Evolutionary conservation across 2,329 filamentous ascomycete species (phyloP).

Genomic region (Cadophora sp.): DNA sequence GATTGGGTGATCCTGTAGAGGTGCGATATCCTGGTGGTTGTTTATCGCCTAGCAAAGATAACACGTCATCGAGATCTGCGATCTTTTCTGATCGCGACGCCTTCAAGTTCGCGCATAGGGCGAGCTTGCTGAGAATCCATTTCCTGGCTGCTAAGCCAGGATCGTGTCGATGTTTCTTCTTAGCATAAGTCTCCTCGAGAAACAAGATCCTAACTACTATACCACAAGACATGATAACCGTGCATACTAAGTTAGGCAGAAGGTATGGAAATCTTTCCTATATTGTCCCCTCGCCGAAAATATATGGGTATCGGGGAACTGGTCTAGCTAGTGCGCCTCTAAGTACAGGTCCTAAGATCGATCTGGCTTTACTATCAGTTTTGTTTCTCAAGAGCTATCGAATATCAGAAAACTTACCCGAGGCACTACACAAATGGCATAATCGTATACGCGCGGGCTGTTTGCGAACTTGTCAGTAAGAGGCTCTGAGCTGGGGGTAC

Average conservation of each 20-base stretch:
- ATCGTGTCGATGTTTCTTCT: conserved; percentile 79
- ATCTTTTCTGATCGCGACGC: conserved; percentile 47
- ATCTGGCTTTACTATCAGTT: conserved; percentile 56
- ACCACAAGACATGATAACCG: conserved; percentile 75
- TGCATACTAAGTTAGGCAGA: conserved; percentile 89
- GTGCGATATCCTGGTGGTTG: conserved; percentile 57
- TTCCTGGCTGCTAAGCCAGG: conserved; percentile 77
- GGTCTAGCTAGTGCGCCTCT: conserved; percentile 90
- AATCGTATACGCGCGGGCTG: conserved; percentile 91
- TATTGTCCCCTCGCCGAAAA: conserved; percentile 76
- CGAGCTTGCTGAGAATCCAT: conserved; percentile 61
- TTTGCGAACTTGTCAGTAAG: conserved; percentile 39
- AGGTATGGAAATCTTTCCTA: conserved; percentile 91
- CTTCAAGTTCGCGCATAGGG: conserved; percentile 41
- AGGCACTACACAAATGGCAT: conserved; percentile 99
- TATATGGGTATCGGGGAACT: conserved; percentile 77
- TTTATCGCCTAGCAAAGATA: conserved; percentile 66
- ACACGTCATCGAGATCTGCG: conserved; percentile 49
- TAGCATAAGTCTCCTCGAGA: conserved; percentile 90
- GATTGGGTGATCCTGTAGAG: conserved; percentile 36
- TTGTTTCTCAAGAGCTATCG: conserved; percentile 14
- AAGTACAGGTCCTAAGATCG: conserved; percentile 89
- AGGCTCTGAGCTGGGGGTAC: conserved; percentile 38
- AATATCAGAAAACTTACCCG: no score
- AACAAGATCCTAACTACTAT: conserved; percentile 83